Percentiles rank a stretch among this genome's conserved stretches.
These are phyloP conservation scores for Seminavis robusta DNA, from an alignment of 108 stramenopile species.

Conservation along the genomic window DNA sequence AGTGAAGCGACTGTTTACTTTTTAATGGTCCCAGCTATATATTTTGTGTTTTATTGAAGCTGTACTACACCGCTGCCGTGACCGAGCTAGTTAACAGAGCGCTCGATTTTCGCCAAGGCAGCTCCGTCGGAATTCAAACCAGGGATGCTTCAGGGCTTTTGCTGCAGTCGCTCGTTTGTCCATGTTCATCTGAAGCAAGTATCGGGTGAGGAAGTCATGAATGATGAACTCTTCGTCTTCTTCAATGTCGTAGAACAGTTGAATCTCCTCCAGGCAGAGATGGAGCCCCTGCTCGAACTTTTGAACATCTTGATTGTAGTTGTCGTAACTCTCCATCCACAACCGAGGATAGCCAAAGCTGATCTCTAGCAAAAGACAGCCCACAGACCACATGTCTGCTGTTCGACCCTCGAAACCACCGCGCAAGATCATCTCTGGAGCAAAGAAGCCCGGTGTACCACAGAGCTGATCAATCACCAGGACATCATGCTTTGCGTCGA, in stretches of 20 bases:
- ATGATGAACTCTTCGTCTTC: constrained; percentile 16
- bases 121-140: no score
- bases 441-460: constrained; percentile 73
- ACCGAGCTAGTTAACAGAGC: no score
- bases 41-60: no score
- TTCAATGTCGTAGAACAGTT: constrained; percentile 4
- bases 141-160: constrained; percentile 76
- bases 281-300: constrained; percentile 13
- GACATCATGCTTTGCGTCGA: no score
- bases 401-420: constrained; percentile 30
- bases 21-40: no score
- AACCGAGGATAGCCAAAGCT: constrained; percentile 26
- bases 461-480: no score
- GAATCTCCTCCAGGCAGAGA: constrained; percentile 19
- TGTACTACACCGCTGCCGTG: no score
- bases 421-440: constrained; percentile 66
- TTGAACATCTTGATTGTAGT: not conserved
- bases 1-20: no score
- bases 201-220: constrained; percentile 24
- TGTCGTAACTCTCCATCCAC: constrained; percentile 31
- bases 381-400: constrained; percentile 71
- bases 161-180: constrained; percentile 55
- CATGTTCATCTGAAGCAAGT: no score
- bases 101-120: no score
- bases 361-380: constrained; percentile 67